Evolutionary conservation across 2,329 filamentous ascomycete genomes (phyloP).

Genomic region (Polychaeton citri): DNA sequence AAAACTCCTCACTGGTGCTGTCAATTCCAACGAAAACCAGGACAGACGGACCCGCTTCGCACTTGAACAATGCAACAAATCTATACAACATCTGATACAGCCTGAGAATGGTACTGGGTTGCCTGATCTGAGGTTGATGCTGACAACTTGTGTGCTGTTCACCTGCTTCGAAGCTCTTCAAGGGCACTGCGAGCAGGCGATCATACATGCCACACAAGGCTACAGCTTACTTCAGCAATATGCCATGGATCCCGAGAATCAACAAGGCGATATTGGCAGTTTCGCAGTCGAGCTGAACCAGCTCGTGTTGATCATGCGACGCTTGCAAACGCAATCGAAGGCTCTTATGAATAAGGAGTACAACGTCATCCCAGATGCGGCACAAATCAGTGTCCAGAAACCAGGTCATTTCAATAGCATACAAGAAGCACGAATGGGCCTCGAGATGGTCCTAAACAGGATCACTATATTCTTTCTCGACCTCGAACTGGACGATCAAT

Average conservation of each 20-base stretch:
- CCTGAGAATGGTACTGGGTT: constrained; percentile 2
- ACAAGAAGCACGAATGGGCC: constrained; percentile 7
- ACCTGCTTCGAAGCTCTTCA: constrained; percentile 14
- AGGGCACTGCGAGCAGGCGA: constrained; percentile 14
- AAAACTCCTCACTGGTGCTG: constrained; percentile 8
- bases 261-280: constrained; percentile 6
- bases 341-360: constrained; percentile 9
- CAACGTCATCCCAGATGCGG: constrained; percentile 2
- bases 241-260: constrained; percentile 7
- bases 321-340: constrained; percentile 11
- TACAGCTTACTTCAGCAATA: constrained; percentile 11
- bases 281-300: constrained; percentile 13
- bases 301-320: constrained; percentile 9
- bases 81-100: constrained; percentile 9
- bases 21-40: constrained; percentile 4
- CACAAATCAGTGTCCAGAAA: constrained; percentile 3
- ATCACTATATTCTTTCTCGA: constrained; percentile 11
- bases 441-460: constrained; percentile 9
- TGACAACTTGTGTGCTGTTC: constrained; percentile 14
- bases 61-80: constrained; percentile 14
- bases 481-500: constrained; percentile 12
- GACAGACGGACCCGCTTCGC: constrained; percentile 8
- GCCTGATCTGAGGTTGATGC: constrained; percentile 10
- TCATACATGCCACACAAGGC: constrained; percentile 12
- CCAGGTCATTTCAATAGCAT: constrained; percentile 6